These are phyloP conservation scores for Fusarium udum DNA, from an alignment of 2,329 filamentous ascomycete genomes.

Conservation along the genomic window DNA sequence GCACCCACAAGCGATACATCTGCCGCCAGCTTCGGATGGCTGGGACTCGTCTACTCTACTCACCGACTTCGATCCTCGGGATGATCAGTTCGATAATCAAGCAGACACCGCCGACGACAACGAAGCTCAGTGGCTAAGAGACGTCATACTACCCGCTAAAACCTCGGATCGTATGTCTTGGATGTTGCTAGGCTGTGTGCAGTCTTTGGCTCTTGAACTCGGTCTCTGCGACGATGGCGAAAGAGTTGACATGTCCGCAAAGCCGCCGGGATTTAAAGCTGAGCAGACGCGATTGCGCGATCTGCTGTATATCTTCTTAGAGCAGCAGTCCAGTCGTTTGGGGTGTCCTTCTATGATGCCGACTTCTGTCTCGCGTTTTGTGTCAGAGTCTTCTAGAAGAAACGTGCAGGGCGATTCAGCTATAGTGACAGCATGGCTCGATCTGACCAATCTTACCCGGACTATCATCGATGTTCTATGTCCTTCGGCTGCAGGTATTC, in stretches of 20 bases:
- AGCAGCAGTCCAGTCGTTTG: slow-evolving; percentile 24
- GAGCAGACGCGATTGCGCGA: background rate
- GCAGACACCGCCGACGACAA: slow-evolving; percentile 3
- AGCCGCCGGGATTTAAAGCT: background rate
- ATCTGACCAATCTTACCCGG: slow-evolving; percentile 13
- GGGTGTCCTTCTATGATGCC: slow-evolving; percentile 22
- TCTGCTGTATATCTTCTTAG: slow-evolving; percentile 21
- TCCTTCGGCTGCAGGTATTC: slow-evolving; percentile 52
- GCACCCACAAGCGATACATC: slow-evolving; percentile 64
- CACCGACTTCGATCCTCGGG: slow-evolving; percentile 49
- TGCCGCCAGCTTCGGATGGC: slow-evolving; percentile 62
- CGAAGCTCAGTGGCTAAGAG: slow-evolving; percentile 55
- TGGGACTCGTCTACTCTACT: slow-evolving; percentile 64
- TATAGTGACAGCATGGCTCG: slow-evolving; percentile 7
- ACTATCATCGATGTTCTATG: slow-evolving; percentile 41
- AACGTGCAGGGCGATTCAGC: background rate
- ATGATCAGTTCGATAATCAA: slow-evolving; percentile 23
- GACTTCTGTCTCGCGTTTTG: background rate
- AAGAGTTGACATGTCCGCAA: background rate
- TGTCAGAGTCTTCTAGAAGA: background rate
- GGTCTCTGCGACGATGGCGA: slow-evolving; percentile 17
- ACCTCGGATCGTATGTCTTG: slow-evolving; percentile 66
- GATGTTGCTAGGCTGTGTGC: slow-evolving; percentile 60
- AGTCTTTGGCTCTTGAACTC: slow-evolving; percentile 28
- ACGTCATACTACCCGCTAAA: slow-evolving; percentile 63